Base-by-base conservation (phyloP, 768 basidiomycete species). In the Kwoniella mangroviensis region DNA sequence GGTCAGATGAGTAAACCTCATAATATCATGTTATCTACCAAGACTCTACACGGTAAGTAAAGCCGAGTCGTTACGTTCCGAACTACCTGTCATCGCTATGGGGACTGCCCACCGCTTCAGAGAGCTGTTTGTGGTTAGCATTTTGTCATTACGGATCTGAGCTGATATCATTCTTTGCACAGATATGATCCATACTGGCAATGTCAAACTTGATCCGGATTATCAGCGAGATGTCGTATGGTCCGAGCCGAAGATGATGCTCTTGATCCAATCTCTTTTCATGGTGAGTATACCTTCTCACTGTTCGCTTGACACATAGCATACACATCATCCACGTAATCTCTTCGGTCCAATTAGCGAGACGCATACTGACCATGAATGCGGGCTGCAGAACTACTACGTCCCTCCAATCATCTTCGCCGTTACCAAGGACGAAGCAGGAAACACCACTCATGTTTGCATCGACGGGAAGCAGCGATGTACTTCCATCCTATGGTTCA, bases 161-260 rank as follows among this genome's bases (percentile, higher is more conserved):
- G 53, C 64, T 66, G 64, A 63, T 15, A 12, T 52, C 63, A 42
- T 61, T 40, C 42, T 42, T 24, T 26, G 28, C 12, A 26, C 26
- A 79, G 78, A 74, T 10, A 34, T 75, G 53, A 74, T 77, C 22
- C 78, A 79, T 53, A 58, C 34, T n/a, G 78, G 78, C 5, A 40
- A 11, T 4, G 63, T 79, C 40, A 65, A 77, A 11, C 71, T 77
- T n/a, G 58, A 70, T 22, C 74, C 78, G 1, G 55, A 65, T 24
- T 79, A 77, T 68, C 78, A 79, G 62, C 74, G 78, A 67, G 79
- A 79, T 63, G 79, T 81, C 15, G 79, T 81, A 24, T 81, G 79
- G 79, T 59, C 70, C 0, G 66, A 70, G 34, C 13, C 40, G n/a
- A 79, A 79, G 65, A 72, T 73, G 76, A 70, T 73, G 13, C 62